Percentiles rank a stretch among this genome's conserved stretches.
phyloP scores from a whole-genome alignment of 257 asterid genomes.

The Hygrophila difformis region DNA sequence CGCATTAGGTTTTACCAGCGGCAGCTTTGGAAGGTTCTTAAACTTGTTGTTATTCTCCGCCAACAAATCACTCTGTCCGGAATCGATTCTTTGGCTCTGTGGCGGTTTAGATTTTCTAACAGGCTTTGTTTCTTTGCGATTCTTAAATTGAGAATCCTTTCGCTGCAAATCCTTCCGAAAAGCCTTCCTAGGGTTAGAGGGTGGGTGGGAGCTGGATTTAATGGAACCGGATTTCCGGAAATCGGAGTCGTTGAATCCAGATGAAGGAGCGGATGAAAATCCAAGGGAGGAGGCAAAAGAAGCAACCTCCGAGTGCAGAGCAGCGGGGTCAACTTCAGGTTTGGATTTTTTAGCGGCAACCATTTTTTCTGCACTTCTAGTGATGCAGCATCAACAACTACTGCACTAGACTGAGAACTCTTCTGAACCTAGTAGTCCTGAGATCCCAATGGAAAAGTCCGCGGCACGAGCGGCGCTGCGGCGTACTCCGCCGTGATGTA shows the following conservation, averaged over 20 bases:
- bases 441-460: too few species aligned
- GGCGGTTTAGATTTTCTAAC: conserved; percentile 14
- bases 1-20: conserved; percentile 50
- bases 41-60: conserved; percentile 27
- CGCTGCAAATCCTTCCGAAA: neutral
- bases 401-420: too few species aligned
- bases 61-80: conserved; percentile 11
- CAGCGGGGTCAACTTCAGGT: conserved; percentile 27
- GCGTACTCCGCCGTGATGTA: too few species aligned
- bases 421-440: too few species aligned
- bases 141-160: conserved; percentile 4
- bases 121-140: conserved; percentile 13
- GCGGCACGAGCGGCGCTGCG: too few species aligned
- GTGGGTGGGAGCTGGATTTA: conserved; percentile 18
- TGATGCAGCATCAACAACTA: too few species aligned
- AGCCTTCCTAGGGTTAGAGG: conserved; percentile 1
- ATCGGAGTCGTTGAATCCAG: conserved; percentile 84
- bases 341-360: conserved; percentile 29
- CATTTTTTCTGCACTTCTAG: conserved; percentile 26
- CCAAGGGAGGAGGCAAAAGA: conserved; percentile 89
- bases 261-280: conserved; percentile 30
- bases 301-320: conserved; percentile 58
- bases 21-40: conserved; percentile 65
- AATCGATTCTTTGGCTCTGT: conserved; percentile 12
- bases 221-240: conserved; percentile 64